These are phyloP conservation scores for Cicer cuneatum DNA, from an alignment of 306 rosid genomes.

Conservation along the genomic window DNA sequence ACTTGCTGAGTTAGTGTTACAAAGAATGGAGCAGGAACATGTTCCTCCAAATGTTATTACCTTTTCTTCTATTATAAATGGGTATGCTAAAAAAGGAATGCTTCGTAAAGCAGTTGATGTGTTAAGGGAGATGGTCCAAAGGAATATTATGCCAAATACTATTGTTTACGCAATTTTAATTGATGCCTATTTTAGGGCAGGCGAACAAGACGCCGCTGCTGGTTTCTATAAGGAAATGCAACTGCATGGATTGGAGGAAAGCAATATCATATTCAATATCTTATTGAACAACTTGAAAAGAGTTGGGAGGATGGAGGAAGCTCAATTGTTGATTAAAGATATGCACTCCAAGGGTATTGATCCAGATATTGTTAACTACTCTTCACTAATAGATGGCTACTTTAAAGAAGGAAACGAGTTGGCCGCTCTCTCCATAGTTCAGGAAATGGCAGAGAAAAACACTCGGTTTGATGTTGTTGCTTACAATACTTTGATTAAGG, in stretches of 20 bases:
- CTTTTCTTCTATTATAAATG: conserved; percentile 77
- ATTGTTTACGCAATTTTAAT: conserved; percentile 69
- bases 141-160: conserved; percentile 68
- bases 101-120: conserved; percentile 64
- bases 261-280: conserved; percentile 67
- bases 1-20: conserved; percentile 60
- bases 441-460: conserved; percentile 75
- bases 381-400: conserved; percentile 83
- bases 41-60: conserved; percentile 70
- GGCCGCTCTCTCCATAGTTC: conserved; percentile 65
- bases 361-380: conserved; percentile 77
- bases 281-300: conserved; percentile 78
- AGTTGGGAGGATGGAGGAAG: conserved; percentile 69
- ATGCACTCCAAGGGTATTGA: conserved; percentile 65
- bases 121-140: conserved; percentile 63
- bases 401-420: conserved; percentile 70
- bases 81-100: conserved; percentile 82
- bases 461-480: conserved; percentile 75
- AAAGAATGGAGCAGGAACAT: conserved; percentile 64
- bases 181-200: conserved; percentile 69
- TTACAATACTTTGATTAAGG: conserved; percentile 78
- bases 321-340: conserved; percentile 61
- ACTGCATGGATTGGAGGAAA: conserved; percentile 66
- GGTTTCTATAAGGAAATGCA: conserved; percentile 76
- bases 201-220: conserved; percentile 65